Evolutionary conservation across 140 eudicot species (phyloP).

Genomic region (Flaveria floridana): DNA sequence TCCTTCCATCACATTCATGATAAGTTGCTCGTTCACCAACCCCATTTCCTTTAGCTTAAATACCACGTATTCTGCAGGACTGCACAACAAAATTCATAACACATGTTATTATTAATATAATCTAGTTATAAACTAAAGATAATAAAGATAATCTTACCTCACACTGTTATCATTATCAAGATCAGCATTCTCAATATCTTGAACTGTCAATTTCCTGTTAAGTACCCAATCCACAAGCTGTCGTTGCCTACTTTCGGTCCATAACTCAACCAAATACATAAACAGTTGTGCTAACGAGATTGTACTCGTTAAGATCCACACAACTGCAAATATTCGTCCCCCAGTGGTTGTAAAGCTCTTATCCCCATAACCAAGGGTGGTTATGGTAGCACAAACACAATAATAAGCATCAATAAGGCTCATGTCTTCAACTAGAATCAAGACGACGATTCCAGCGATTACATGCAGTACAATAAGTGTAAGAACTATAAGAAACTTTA

Average conservation of each 20-base stretch:
- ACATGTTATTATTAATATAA: not conserved
- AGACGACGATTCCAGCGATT: constrained; percentile 42
- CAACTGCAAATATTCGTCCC: constrained; percentile 64
- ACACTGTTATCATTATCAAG: constrained; percentile 63
- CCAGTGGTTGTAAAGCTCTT: constrained; percentile 54
- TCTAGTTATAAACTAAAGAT: not conserved
- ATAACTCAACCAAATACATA: constrained; percentile 51
- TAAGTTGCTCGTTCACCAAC: constrained; percentile 57
- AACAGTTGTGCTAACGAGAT: constrained; percentile 58
- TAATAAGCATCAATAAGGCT: constrained; percentile 56
- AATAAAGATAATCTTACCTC: constrained; percentile 35
- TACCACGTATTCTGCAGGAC: constrained; percentile 62
- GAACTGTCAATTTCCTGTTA: constrained; percentile 39
- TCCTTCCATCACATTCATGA: constrained; percentile 46
- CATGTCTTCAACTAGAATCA: constrained; percentile 44
- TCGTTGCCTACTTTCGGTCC: constrained; percentile 51
- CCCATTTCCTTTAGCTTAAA: constrained; percentile 81
- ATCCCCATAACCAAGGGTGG: constrained; percentile 74
- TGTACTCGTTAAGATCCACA: constrained; percentile 67
- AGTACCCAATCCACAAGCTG: constrained; percentile 57
- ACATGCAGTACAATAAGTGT: constrained; percentile 41
- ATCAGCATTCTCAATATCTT: constrained; percentile 75
- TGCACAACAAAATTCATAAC: constrained; percentile 19
- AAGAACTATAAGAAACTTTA: constrained; percentile 42
- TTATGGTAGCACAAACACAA: constrained; percentile 62